Evolutionary conservation across 2,329 filamentous ascomycete species (phyloP).

Genomic region (Laburnicola sp.): DNA sequence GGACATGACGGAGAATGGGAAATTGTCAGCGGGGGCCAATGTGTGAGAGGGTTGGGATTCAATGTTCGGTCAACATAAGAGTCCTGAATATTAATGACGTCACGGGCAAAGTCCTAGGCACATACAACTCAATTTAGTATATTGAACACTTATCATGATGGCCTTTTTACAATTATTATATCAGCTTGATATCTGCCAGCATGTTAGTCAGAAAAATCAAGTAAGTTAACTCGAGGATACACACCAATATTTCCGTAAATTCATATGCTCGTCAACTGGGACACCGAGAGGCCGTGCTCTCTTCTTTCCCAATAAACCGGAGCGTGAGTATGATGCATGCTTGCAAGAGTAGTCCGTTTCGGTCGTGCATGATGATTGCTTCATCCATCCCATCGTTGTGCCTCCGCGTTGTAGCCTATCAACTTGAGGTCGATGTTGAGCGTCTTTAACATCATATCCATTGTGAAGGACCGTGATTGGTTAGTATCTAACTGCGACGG

Average conservation of each 20-base stretch:
- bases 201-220: too few relatives aligned
- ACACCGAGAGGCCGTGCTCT: neutral
- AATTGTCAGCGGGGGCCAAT: too few relatives aligned
- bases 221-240: too few relatives aligned
- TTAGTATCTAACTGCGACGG: slow-evolving; percentile 9
- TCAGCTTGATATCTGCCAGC: too few relatives aligned
- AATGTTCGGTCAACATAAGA: neutral
- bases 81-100: slow-evolving; percentile 2
- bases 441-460: slow-evolving; percentile 69
- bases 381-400: slow-evolving; percentile 62
- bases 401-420: slow-evolving; percentile 65
- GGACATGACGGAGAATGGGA: slow-evolving; percentile 21
- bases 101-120: neutral
- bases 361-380: neutral
- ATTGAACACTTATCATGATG: too few relatives aligned
- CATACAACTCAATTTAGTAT: too few relatives aligned
- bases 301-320: neutral
- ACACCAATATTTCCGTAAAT: neutral
- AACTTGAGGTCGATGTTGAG: slow-evolving; percentile 64
- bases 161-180: too few relatives aligned
- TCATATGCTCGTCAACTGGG: neutral
- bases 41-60: neutral
- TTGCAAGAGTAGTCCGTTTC: neutral
- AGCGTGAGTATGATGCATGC: neutral
- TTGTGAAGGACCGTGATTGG: slow-evolving; percentile 60